Conservation (phyloP, 495 filamentous ascomycete species). For the Penicillium taxi region DNA sequence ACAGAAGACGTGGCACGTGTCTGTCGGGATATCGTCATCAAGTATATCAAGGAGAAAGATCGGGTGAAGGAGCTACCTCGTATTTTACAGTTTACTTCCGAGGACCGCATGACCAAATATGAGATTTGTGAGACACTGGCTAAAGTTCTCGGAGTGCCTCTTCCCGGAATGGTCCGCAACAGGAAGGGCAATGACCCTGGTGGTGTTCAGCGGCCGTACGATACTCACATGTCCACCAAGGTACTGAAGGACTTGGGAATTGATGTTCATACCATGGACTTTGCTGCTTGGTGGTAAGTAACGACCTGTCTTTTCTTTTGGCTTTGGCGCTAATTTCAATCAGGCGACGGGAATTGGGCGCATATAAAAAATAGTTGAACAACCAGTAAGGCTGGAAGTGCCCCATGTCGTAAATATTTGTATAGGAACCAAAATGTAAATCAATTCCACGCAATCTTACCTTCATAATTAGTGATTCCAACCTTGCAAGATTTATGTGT, state of each 20-base stretch:
- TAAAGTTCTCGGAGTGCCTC: constrained; percentile 68
- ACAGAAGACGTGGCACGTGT: constrained; percentile 87
- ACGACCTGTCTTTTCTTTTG: not conserved
- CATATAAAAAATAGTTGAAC: constrained; percentile 35
- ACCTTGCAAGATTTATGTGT: too few species aligned
- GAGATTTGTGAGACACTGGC: constrained; percentile 77
- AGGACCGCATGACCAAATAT: constrained; percentile 85
- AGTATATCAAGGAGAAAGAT: constrained; percentile 48
- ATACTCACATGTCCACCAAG: constrained; percentile 79
- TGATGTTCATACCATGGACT: constrained; percentile 65
- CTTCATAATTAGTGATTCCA: too few species aligned
- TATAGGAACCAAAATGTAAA: too few species aligned
- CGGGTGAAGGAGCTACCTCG: constrained; percentile 48
- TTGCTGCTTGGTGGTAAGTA: constrained; percentile 76
- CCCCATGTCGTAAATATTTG: too few species aligned
- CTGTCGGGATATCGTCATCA: constrained; percentile 57
- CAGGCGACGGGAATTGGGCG: constrained; percentile 36
- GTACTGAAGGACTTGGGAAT: constrained; percentile 68
- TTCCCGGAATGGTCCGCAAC: constrained; percentile 63
- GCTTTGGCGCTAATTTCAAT: not conserved
- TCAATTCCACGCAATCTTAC: too few species aligned
- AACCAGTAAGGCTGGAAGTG: too few species aligned
- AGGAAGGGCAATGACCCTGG: constrained; percentile 70
- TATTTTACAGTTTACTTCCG: constrained; percentile 80
- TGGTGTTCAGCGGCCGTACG: constrained; percentile 73